Conservation (phyloP, 352 stramenopile species). For the Pythium sukuiense region DNA sequence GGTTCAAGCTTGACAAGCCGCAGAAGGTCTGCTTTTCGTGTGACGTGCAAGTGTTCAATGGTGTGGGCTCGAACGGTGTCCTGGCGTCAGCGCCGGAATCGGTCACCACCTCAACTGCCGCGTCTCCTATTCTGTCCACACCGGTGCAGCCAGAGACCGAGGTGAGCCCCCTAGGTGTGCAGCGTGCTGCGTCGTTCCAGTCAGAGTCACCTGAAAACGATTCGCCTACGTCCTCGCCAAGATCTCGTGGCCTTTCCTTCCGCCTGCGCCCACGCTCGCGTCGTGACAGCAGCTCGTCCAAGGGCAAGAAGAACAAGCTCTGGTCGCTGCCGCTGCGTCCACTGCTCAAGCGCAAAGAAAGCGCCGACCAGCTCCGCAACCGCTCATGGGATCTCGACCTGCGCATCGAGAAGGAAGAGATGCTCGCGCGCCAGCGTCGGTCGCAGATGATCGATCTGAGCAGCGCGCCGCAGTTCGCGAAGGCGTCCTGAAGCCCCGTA, state of each 20-base stretch:
- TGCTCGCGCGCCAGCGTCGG: slow-evolving; percentile 20
- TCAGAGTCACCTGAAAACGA: slow-evolving; percentile 14
- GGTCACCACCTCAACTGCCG: slow-evolving; percentile 1
- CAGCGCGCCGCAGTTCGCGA: not conserved
- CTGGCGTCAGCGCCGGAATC: too few relatives aligned
- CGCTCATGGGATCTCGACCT: slow-evolving; percentile 39
- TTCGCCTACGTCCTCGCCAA: slow-evolving; percentile 31
- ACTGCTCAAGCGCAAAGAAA: slow-evolving; percentile 53
- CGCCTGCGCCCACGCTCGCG: slow-evolving; percentile 14
- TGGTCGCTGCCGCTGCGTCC: slow-evolving; percentile 52
- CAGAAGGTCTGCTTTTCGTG: slow-evolving; percentile 66
- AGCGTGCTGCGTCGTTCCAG: not conserved
- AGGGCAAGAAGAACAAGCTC: slow-evolving; percentile 32
- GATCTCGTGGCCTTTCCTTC: slow-evolving; percentile 13
- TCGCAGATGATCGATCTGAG: slow-evolving; percentile 5
- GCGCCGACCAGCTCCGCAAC: slow-evolving; percentile 47
- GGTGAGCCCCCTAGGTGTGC: slow-evolving; percentile 8
- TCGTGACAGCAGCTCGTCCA: slow-evolving; percentile 25
- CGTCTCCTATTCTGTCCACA: not conserved
- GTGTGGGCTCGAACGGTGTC: not conserved
- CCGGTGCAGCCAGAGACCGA: slow-evolving; percentile 3
- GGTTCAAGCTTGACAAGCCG: slow-evolving; percentile 36
- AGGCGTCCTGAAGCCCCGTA: too few relatives aligned
- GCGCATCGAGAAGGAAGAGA: slow-evolving; percentile 43
- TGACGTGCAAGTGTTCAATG: slow-evolving; percentile 40